phyloP scores from a whole-genome alignment of 2,329 filamentous ascomycete species.

The Metarhizium sp. region DNA sequence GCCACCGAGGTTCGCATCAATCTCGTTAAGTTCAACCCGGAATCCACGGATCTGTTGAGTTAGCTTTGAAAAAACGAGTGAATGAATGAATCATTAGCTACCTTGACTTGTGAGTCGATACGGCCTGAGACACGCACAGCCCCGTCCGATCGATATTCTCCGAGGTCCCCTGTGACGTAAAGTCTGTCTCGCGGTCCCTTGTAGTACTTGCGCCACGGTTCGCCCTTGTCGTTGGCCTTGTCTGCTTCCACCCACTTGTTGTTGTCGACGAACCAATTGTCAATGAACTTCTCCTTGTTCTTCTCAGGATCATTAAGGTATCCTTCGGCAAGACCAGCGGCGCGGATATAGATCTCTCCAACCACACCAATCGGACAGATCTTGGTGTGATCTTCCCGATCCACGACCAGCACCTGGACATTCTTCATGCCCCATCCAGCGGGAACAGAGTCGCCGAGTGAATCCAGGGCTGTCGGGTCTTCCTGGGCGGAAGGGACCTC shows the following conservation, averaged over 20 bases:
- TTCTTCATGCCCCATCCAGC: conserved; percentile 80
- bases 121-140: conserved; percentile 72
- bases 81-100: too few species aligned
- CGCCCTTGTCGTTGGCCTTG: conserved; percentile 35
- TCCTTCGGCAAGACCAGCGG: conserved; percentile 74
- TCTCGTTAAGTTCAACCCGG: conserved; percentile 88
- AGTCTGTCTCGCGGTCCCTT: conserved; percentile 76
- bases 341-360: conserved; percentile 76
- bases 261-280: conserved; percentile 79
- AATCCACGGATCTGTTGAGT: conserved; percentile 64
- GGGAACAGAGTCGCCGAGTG: conserved; percentile 59
- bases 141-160: conserved; percentile 58
- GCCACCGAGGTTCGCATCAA: conserved; percentile 72
- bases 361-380: conserved; percentile 73
- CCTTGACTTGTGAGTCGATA: conserved; percentile 81
- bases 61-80: too few species aligned
- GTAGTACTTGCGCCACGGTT: conserved; percentile 73
- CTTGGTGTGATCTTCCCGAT: conserved; percentile 54
- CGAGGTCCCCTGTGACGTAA: conserved; percentile 82
- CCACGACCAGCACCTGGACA: conserved; percentile 79
- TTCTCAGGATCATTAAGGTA: conserved; percentile 54
- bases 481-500: conserved; percentile 59
- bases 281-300: conserved; percentile 68
- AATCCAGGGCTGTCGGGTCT: conserved; percentile 43
- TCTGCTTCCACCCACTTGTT: conserved; percentile 59